Percentiles rank a stretch among this genome's conserved stretches.
These are phyloP conservation scores for Aureobasidium sp. DNA, from an alignment of 2,329 filamentous ascomycete genomes.

Conservation along the genomic window DNA sequence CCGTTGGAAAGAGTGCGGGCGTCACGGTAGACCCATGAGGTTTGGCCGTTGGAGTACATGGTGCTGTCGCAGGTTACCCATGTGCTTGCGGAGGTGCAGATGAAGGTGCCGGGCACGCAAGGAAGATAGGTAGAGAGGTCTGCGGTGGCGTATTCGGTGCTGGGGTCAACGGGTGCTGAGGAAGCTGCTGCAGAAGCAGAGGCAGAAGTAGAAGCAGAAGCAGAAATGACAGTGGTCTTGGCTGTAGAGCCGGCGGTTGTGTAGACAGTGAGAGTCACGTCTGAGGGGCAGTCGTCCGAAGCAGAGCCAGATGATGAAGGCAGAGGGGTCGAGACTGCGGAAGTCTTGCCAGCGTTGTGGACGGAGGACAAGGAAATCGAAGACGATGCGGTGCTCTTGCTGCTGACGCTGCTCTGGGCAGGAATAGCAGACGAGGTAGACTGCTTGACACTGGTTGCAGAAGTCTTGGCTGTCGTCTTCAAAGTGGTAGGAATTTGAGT, in stretches of 20 bases:
- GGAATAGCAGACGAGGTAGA: neutral
- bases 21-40: slow-evolving; percentile 28
- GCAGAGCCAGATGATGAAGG: neutral
- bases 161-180: slow-evolving; percentile 14
- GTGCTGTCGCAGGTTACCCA: slow-evolving; percentile 33
- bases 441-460: neutral
- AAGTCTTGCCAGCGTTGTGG: neutral
- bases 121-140: slow-evolving; percentile 29
- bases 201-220: neutral
- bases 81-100: slow-evolving; percentile 30
- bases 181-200: neutral
- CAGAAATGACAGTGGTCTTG: neutral
- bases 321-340: neutral
- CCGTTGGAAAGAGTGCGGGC: slow-evolving; percentile 29
- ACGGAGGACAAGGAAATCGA: neutral
- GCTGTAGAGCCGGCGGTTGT: slow-evolving; percentile 11
- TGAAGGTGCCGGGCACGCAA: slow-evolving; percentile 35
- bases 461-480: neutral
- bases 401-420: neutral
- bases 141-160: slow-evolving; percentile 23
- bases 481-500: slow-evolving; percentile 1
- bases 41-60: slow-evolving; percentile 23
- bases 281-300: slow-evolving; percentile 4
- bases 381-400: neutral
- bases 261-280: slow-evolving; percentile 14